Base-by-base conservation (phyloP, 176 grass and related monocot species). In the Aegilops sharonensis region DNA sequence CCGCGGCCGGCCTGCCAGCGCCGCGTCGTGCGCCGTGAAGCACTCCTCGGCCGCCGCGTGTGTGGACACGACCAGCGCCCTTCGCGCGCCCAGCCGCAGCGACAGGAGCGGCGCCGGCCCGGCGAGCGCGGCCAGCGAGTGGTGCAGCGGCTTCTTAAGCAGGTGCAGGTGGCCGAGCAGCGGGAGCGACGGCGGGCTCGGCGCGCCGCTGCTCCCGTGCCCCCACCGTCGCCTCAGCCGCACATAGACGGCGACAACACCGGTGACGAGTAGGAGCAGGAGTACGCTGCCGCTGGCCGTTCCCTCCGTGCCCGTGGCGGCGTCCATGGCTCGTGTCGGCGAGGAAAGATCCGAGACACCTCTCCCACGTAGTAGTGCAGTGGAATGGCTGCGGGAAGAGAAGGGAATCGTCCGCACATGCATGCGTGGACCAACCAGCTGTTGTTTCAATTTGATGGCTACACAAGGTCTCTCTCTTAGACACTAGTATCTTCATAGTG, bases 141-240 rank as follows among this genome's bases (percentile, higher is more conserved):
- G 86, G 81, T 93, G 91, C 11, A 91, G 56, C 61, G 91, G 91
- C 68, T 79, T 89, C 47, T 87, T 57, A 39, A 93, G 24, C 24
- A 89, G 89, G 87, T 93, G 89, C 39, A 93, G 84, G 80, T 95
- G 91, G 20, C 91, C 94, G 13, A 95, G 59, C 71, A 95, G 29
- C 24, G 91, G 91, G 3, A 88, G 48, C 43, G 86, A 64, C 27
- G 88, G 79, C n/a, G 84, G 85, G 30, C 25, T 75, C 11, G 86
- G 86, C 13, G 91, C 56, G 56, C 18, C 0, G 2, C 56, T 59
- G 56, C 56, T 21, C 56, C 56, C 18, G 7, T 59, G 18, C 0
- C 56, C 56, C 56, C 56, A 1, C 56, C 56, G 0, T 8, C 18
- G 56, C 56, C 18, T 3, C 20, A 59, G 56, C 56, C 20, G 18